Percentiles rank a stretch among this genome's conserved stretches.
These are phyloP conservation scores for Metarhizium robertsii DNA, from an alignment of 2,329 filamentous ascomycete species.

Conservation along the genomic window DNA sequence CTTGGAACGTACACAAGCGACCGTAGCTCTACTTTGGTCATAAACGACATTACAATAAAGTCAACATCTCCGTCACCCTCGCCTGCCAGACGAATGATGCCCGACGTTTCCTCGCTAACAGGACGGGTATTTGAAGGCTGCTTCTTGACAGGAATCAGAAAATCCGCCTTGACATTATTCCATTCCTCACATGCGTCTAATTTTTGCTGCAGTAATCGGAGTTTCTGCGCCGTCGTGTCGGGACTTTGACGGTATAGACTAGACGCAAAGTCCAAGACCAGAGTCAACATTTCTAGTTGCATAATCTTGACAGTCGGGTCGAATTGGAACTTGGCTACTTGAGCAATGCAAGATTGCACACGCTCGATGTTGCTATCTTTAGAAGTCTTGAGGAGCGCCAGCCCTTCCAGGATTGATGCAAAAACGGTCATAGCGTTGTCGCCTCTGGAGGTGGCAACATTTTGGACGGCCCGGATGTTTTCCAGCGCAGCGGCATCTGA, in stretches of 20 bases:
- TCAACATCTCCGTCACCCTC: constrained; percentile 35
- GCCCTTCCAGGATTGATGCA: constrained; percentile 57
- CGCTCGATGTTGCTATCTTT: constrained; percentile 59
- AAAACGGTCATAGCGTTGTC: constrained; percentile 58
- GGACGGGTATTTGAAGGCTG: constrained; percentile 36
- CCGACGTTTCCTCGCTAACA: constrained; percentile 48
- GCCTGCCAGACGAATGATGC: constrained; percentile 39
- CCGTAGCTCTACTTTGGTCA: constrained; percentile 50
- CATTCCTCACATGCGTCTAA: constrained; percentile 49
- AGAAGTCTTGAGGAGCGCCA: constrained; percentile 56
- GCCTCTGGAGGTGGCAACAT: constrained; percentile 47
- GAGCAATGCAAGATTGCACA: constrained; percentile 65
- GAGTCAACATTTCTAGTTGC: constrained; percentile 56
- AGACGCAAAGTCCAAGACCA: constrained; percentile 62
- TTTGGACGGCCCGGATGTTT: constrained; percentile 55
- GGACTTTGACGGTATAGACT: constrained; percentile 55
- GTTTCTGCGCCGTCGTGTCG: constrained; percentile 47
- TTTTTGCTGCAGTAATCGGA: constrained; percentile 50
- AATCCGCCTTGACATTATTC: constrained; percentile 36
- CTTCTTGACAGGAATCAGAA: constrained; percentile 47
- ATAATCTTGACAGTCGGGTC: constrained; percentile 53
- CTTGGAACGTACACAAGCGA: constrained; percentile 39
- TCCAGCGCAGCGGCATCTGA: constrained; percentile 57
- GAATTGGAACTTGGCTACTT: constrained; percentile 61
- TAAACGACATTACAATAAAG: constrained; percentile 49